A percentile compares a stretch with the other conserved stretches of the same genome.
phyloP scores from a whole-genome alignment of 83 land plant genomes.

The Larix sibirica region DNA sequence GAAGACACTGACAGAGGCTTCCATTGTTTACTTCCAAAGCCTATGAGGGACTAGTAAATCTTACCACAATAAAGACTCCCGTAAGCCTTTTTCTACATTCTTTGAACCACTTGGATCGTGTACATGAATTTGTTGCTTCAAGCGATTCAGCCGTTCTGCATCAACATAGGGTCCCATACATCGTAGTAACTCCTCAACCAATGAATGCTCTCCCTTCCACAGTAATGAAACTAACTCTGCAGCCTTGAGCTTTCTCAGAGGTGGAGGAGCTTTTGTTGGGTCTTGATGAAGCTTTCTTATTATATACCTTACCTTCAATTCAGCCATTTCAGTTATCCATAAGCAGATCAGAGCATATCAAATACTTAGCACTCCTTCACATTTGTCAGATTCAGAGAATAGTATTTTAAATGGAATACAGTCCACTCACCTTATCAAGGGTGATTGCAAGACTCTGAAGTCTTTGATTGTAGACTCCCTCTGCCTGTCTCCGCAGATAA shows the following conservation, averaged over 20 bases:
- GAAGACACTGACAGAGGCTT: background rate
- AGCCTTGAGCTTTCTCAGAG: conserved; percentile 70
- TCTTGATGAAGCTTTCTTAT: conserved; percentile 79
- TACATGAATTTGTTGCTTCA: conserved; percentile 66
- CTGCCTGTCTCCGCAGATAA: conserved; percentile 69
- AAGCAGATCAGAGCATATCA: background rate
- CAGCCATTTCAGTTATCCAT: background rate
- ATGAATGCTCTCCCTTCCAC: conserved; percentile 90
- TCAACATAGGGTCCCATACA: conserved; percentile 78
- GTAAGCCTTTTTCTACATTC: conserved; percentile 54
- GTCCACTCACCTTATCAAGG: conserved; percentile 78
- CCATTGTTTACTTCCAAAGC: background rate
- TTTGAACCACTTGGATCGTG: conserved; percentile 73
- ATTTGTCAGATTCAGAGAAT: background rate
- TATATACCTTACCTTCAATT: conserved; percentile 80
- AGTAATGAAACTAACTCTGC: conserved; percentile 53
- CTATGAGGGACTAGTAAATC: conserved; percentile 1
- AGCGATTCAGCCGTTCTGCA: conserved; percentile 44
- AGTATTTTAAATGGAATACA: background rate
- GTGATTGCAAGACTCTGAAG: conserved; percentile 95
- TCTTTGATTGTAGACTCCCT: conserved; percentile 93
- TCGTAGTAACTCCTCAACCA: conserved; percentile 82
- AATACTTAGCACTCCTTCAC: background rate
- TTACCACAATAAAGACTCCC: conserved; percentile 83
- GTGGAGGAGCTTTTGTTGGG: conserved; percentile 90